phyloP scores from a whole-genome alignment of 1,139 yeast genomes.

The Sugiyamaella pinicola region DNA sequence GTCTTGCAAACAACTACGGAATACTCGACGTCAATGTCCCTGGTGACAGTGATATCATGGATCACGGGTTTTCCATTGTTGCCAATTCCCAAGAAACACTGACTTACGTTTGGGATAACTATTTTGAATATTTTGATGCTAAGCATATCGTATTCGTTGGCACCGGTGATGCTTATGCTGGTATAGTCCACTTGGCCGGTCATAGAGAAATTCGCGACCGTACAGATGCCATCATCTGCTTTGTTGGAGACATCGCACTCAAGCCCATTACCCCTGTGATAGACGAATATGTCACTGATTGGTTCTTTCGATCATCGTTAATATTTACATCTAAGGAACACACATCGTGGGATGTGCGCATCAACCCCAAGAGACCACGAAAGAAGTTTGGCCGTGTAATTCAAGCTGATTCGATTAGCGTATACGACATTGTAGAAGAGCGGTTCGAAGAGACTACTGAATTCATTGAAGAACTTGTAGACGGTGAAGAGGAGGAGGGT shows the following conservation, averaged over 20 bases:
- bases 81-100: slow-evolving; percentile 65
- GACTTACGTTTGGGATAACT: slow-evolving; percentile 87
- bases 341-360: slow-evolving; percentile 68
- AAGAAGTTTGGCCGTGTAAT: slow-evolving; percentile 88
- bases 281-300: slow-evolving; percentile 86
- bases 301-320: slow-evolving; percentile 87
- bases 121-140: slow-evolving; percentile 72
- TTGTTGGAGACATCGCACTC: slow-evolving; percentile 64
- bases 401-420: slow-evolving; percentile 64
- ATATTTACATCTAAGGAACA: slow-evolving; percentile 76
- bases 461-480: slow-evolving; percentile 75
- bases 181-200: slow-evolving; percentile 84
- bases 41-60: slow-evolving; percentile 31
- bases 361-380: slow-evolving; percentile 72
- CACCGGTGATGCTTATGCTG: slow-evolving; percentile 85
- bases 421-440: slow-evolving; percentile 77
- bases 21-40: slow-evolving; percentile 85
- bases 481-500: slow-evolving; percentile 36
- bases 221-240: slow-evolving; percentile 74
- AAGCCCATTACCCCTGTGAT: slow-evolving; percentile 81
- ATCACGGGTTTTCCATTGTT: slow-evolving; percentile 28
- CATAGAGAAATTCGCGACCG: slow-evolving; percentile 69
- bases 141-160: slow-evolving; percentile 80
- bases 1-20: slow-evolving; percentile 61
- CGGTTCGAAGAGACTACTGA: slow-evolving; percentile 84